Evolutionary conservation across 2,329 filamentous ascomycete genomes (phyloP).

Genomic region (Zopfia rhizophila): DNA sequence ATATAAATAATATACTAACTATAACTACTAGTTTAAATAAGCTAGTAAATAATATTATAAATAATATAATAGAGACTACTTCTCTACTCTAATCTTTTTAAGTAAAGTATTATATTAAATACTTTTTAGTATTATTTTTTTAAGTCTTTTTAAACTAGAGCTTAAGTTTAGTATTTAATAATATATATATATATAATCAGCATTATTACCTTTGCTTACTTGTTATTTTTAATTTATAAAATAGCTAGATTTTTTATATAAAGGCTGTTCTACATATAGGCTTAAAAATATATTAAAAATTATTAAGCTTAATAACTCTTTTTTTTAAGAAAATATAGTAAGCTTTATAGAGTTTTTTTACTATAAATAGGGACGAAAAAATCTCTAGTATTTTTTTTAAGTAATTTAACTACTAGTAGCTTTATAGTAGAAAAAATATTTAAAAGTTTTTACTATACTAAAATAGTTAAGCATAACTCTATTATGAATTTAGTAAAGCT

Average conservation of each 20-base stretch:
- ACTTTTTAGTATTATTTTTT: no score
- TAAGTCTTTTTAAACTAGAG: conserved; percentile 7
- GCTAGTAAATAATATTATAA: conserved; percentile 8
- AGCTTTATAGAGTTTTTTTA: conserved; percentile 14
- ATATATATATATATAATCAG: conserved; percentile 9
- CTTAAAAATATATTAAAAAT: conserved; percentile 8
- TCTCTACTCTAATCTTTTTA: conserved; percentile 1
- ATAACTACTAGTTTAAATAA: conserved; percentile 6
- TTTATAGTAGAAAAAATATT: conserved; percentile 4
- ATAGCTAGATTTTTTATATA: conserved; percentile 9
- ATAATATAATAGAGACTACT: conserved; percentile 10
- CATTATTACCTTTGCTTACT: conserved; percentile 5
- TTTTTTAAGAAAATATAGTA: conserved; percentile 10
- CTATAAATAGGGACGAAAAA: conserved; percentile 5
- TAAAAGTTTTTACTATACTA: no score
- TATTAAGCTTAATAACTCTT: conserved; percentile 12
- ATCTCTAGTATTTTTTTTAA: conserved; percentile 5
- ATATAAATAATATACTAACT: conserved; percentile 11
- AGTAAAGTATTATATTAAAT: conserved; percentile 1
- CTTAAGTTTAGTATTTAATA: conserved; percentile 8
- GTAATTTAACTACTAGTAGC: not conserved
- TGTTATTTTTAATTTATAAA: conserved; percentile 6
- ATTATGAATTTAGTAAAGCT: no score
- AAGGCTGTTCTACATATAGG: conserved; percentile 4
- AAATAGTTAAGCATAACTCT: no score